Conservation (phyloP, 176 grass and related monocot species). For the Hyparrhenia diplandra region DNA sequence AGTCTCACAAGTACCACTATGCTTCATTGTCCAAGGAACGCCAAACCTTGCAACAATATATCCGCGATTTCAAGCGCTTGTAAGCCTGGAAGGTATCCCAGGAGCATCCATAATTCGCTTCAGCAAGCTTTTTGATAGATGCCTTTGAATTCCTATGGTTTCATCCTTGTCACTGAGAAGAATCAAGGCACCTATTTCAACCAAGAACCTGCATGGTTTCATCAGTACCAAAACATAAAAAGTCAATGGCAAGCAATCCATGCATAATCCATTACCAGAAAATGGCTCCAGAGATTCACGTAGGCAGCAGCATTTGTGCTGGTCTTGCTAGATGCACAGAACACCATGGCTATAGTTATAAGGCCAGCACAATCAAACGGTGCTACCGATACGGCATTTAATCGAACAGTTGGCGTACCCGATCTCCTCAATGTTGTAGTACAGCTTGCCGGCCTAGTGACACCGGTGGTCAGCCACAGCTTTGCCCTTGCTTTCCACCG, state of each 20-base stretch:
- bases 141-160: constrained; percentile 25
- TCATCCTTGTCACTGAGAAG: constrained; percentile 39
- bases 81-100: constrained; percentile 67
- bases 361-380: not conserved
- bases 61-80: constrained; percentile 79
- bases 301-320: not conserved
- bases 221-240: too few relatives aligned
- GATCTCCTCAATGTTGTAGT: constrained; percentile 84
- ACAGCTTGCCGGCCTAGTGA: constrained; percentile 52
- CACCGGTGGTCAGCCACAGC: constrained; percentile 68
- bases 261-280: not conserved
- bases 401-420: constrained; percentile 45
- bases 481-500: constrained; percentile 79
- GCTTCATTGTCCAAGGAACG: constrained; percentile 63
- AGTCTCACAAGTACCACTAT: constrained; percentile 11
- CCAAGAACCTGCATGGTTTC: constrained; percentile 62
- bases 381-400: not conserved
- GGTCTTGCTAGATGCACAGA: not conserved
- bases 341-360: constrained; percentile 3
- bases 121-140: constrained; percentile 61
- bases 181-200: constrained; percentile 68
- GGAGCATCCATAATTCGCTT: constrained; percentile 36
- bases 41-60: constrained; percentile 67
- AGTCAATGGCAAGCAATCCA: not conserved
- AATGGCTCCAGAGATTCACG: not conserved